Percentiles rank a stretch among this genome's conserved stretches.
These are phyloP conservation scores for Inga oerstediana DNA, from an alignment of 306 rosid genomes.

Conservation along the genomic window DNA sequence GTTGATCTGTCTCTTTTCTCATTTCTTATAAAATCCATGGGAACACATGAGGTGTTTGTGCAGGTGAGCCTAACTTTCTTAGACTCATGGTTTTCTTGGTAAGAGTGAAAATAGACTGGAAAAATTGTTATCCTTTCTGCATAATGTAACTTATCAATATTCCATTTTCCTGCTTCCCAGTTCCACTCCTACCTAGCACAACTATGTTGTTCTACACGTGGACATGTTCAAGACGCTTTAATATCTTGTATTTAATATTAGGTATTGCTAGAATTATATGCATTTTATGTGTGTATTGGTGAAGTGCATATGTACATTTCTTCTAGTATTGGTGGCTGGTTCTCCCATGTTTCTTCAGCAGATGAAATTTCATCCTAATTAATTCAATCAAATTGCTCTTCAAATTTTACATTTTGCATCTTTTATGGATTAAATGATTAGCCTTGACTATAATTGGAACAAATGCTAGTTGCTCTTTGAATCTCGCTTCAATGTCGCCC, in stretches of 20 bases:
- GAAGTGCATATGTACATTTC: conserved; percentile 1
- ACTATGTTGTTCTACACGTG: background rate
- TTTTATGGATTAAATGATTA: background rate
- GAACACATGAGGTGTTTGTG: conserved; percentile 77
- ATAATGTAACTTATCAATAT: background rate
- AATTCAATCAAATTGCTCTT: conserved; percentile 18
- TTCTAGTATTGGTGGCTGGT: background rate
- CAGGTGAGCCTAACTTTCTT: conserved; percentile 61
- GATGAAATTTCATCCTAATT: background rate
- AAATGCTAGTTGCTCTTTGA: background rate
- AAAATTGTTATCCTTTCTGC: background rate
- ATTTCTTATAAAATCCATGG: conserved; percentile 78
- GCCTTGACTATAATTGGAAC: background rate
- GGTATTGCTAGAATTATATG: background rate
- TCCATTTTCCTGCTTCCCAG: background rate
- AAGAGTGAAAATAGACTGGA: background rate
- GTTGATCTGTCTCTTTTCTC: conserved; percentile 91
- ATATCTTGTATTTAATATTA: background rate
- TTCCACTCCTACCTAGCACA: background rate
- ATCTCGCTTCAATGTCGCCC: background rate
- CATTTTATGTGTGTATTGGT: conserved; percentile 11
- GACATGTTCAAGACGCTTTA: background rate
- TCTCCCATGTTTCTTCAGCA: background rate
- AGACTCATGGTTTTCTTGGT: background rate
- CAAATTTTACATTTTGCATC: background rate